A percentile compares a stretch with the other conserved stretches of the same genome.
phyloP scores from a whole-genome alignment of 2,329 filamentous ascomycete species.

The Diplocarpon rosae region DNA sequence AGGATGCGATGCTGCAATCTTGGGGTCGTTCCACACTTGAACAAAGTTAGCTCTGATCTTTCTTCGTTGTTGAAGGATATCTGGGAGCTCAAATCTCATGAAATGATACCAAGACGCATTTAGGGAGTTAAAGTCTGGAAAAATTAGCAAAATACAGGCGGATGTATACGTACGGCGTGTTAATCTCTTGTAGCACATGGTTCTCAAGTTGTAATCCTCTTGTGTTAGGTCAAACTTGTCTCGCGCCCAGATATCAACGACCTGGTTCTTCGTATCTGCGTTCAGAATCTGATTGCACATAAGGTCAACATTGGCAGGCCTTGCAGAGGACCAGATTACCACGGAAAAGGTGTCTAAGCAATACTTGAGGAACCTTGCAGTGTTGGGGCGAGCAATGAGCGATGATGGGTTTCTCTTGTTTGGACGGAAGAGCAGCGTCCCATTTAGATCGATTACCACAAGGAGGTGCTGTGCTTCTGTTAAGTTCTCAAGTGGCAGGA shows the following conservation, averaged over 20 bases:
- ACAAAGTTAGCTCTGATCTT: too few species aligned
- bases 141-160: too few species aligned
- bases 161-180: constrained; percentile 28
- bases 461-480: constrained; percentile 52
- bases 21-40: constrained; percentile 49
- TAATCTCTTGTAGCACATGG: constrained; percentile 86
- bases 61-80: too few species aligned
- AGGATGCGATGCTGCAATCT: constrained; percentile 36
- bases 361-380: constrained; percentile 59
- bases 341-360: constrained; percentile 65
- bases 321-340: constrained; percentile 86
- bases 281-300: constrained; percentile 59
- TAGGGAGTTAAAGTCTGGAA: too few species aligned
- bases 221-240: constrained; percentile 59
- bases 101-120: too few species aligned
- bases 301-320: constrained; percentile 55
- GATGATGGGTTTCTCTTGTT: constrained; percentile 35
- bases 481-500: constrained; percentile 32
- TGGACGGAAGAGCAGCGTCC: constrained; percentile 70
- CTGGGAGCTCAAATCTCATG: too few species aligned
- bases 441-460: constrained; percentile 85
- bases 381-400: constrained; percentile 57
- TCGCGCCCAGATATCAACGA: constrained; percentile 68
- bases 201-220: constrained; percentile 54
- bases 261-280: constrained; percentile 36